Evolutionary conservation across 2,329 filamentous ascomycete species (phyloP).

Genomic region (Torrubiella hemipterigena): DNA sequence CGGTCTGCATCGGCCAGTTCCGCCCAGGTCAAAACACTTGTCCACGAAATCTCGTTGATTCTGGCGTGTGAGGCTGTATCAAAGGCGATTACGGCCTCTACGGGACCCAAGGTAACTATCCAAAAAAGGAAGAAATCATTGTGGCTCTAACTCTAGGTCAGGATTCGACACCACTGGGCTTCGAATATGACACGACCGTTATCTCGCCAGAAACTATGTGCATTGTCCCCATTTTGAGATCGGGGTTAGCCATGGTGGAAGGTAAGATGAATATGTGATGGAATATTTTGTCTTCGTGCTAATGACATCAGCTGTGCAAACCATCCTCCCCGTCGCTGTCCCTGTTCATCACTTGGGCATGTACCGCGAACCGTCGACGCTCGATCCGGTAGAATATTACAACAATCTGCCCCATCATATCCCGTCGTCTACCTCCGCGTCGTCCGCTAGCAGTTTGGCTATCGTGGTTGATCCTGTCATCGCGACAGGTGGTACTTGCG

Average conservation of each 20-base stretch:
- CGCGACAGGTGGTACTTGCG: constrained; percentile 82
- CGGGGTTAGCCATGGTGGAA: constrained; percentile 83
- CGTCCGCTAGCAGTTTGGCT: constrained; percentile 44
- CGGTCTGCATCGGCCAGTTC: constrained; percentile 59
- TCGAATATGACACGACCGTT: constrained; percentile 55
- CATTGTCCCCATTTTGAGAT: constrained; percentile 85
- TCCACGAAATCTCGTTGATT: constrained; percentile 79
- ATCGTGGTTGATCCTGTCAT: constrained; percentile 88
- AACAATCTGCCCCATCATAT: constrained; percentile 82
- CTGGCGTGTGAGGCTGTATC: constrained; percentile 73
- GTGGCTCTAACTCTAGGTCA: too few species aligned
- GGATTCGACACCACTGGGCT: constrained; percentile 70
- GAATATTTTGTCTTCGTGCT: background rate
- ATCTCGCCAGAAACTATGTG: constrained; percentile 58
- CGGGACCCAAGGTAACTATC: constrained; percentile 50
- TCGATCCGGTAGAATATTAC: constrained; percentile 92
- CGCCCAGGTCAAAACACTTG: constrained; percentile 66
- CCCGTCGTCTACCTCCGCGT: constrained; percentile 16
- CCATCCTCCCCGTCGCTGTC: constrained; percentile 66
- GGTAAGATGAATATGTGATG: constrained; percentile 41
- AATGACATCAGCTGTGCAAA: constrained; percentile 58
- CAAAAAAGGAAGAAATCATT: too few species aligned
- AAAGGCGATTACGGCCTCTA: constrained; percentile 40
- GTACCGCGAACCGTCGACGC: constrained; percentile 78
- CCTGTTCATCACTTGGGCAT: constrained; percentile 89